These are phyloP conservation scores for Huntiella decipiens DNA, from an alignment of 2,329 filamentous ascomycete genomes.

Conservation along the genomic window DNA sequence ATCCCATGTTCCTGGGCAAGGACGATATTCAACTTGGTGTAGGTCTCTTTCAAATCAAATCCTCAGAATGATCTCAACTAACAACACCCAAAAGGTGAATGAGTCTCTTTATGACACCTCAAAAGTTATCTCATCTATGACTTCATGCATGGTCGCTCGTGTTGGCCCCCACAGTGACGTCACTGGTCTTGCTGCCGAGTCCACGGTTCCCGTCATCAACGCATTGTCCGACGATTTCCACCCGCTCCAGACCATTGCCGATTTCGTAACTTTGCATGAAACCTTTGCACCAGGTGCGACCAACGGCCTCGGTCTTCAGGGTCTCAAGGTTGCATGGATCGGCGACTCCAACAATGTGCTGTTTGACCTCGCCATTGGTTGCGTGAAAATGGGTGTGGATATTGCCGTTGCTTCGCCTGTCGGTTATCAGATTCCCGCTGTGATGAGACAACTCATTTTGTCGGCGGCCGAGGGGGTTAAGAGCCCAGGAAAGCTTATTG, in stretches of 20 bases:
- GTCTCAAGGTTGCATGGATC: conserved; percentile 86
- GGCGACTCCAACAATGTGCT: conserved; percentile 95
- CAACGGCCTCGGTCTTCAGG: conserved; percentile 46
- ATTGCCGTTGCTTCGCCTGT: conserved; percentile 71
- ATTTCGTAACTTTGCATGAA: conserved; percentile 81
- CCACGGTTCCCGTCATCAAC: conserved; percentile 67
- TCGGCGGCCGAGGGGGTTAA: conserved; percentile 37
- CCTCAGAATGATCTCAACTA: neutral
- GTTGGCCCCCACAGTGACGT: conserved; percentile 64
- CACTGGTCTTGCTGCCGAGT: conserved; percentile 48
- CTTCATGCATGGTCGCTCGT: conserved; percentile 62
- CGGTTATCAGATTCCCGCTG: conserved; percentile 61
- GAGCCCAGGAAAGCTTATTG: conserved; percentile 45
- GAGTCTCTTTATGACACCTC: conserved; percentile 89
- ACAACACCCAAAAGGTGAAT: conserved; percentile 44
- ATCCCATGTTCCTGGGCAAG: conserved; percentile 91
- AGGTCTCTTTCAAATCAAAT: conserved; percentile 16
- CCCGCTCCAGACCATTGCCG: conserved; percentile 83
- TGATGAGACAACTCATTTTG: conserved; percentile 56
- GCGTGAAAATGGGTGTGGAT: conserved; percentile 70
- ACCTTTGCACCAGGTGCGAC: conserved; percentile 29
- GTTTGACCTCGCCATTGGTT: conserved; percentile 78
- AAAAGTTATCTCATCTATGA: conserved; percentile 86
- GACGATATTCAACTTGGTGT: conserved; percentile 92
- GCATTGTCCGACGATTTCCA: conserved; percentile 81